Evolutionary conservation across 2,329 filamentous ascomycete species (phyloP), one percentile per base, ranked within the genome.

Genomic region (Aurifilum marmelostoma): DNA sequence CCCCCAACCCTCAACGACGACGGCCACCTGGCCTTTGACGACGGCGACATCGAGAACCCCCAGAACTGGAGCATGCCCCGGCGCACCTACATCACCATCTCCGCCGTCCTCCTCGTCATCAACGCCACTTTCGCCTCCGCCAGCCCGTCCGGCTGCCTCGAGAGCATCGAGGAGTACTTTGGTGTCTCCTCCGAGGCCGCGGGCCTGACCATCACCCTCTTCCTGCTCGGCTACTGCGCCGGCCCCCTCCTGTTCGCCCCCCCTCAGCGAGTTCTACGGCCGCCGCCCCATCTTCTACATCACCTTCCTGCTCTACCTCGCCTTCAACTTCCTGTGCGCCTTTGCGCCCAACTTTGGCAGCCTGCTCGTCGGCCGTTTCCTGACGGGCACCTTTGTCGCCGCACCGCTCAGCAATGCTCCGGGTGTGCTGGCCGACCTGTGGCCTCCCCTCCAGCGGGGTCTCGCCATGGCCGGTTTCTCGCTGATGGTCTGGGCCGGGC

Each of bases 201-300:
- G 0, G 81, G 80, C 1, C 78, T 88, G 11, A 84, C 84, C 1
- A 83, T 86, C 58, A 85, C 85, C 0, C 74, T 88, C 12, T 88
- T 87, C 72, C 78, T 88, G 34, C 78, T 88, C 4, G 86, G 83
- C 2, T 90, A 89, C 75, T 85, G 84, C 71, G 82, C 84, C 2
- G 88, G 88, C 0, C 88, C 88, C 0, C 77, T 90, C 2, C 63
- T 88, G 2, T 89, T 87, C 73, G 87, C 86, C 1, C 87, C n/a
- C 87, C 0, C 73, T 88, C 27, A 85, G 82, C 50, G 87, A 89
- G 75, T 85, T 88, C 68, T 88, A 85, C 74, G 85, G 86, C 16
- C 79, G 86, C 9, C 74, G 84, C 72, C 84, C 81, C 80, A 81
- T 88, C 61, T 85, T 87, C 72, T 83, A 85, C 74, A 75, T 83